phyloP scores from a whole-genome alignment of 345 rosid genomes.

The Lepidium sativum region DNA sequence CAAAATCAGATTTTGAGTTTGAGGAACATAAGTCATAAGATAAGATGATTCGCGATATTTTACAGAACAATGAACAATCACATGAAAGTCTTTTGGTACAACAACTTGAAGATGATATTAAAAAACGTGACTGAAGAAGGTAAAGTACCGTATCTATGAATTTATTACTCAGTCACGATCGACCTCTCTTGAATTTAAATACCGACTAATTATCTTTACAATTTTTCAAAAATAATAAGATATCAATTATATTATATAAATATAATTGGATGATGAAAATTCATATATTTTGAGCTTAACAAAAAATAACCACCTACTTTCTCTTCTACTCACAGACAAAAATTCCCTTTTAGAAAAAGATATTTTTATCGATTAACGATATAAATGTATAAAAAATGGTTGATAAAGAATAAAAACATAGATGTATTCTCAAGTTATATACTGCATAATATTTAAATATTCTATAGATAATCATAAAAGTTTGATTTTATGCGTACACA shows the following conservation, averaged over 20 bases:
- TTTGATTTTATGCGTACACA: too few species aligned
- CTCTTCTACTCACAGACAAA: neutral
- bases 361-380: neutral
- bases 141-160: neutral
- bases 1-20: neutral
- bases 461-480: too few species aligned
- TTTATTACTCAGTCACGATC: neutral
- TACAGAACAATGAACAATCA: neutral
- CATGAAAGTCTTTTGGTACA: slow-evolving; percentile 6
- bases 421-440: neutral
- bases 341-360: neutral
- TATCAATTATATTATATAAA: too few species aligned
- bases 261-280: neutral
- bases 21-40: neutral
- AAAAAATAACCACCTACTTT: neutral
- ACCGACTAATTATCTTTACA: neutral
- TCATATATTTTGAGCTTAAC: neutral
- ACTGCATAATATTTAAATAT: neutral
- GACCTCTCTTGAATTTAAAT: neutral
- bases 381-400: neutral
- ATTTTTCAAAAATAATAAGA: neutral
- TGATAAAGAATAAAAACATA: neutral
- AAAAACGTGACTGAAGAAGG: neutral
- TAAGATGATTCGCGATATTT: neutral
- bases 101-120: slow-evolving; percentile 1